Evolutionary conservation across 805 yeast species (phyloP).

Genomic region (Wilhelminamyces savonicus): DNA sequence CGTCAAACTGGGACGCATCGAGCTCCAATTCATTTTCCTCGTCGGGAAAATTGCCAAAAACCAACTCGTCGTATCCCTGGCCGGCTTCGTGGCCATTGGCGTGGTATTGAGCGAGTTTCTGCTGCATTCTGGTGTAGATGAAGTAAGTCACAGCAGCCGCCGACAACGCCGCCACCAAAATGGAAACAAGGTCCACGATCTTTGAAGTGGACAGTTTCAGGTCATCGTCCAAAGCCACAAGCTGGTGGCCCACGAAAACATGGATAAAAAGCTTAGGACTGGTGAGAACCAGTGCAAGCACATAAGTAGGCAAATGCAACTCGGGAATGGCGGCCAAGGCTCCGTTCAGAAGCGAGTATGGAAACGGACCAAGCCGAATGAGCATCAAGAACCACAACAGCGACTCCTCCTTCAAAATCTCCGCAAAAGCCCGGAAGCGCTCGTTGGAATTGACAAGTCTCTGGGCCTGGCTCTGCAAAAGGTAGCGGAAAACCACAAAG

Average conservation of each 20-base stretch:
- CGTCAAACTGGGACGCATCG: slow-evolving; percentile 31
- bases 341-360: slow-evolving; percentile 88
- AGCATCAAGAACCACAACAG: slow-evolving; percentile 58
- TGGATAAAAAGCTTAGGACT: slow-evolving; percentile 80
- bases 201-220: slow-evolving; percentile 44
- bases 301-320: slow-evolving; percentile 53
- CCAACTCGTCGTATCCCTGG: slow-evolving; percentile 22
- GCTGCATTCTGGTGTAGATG: slow-evolving; percentile 52
- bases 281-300: slow-evolving; percentile 65
- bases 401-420: slow-evolving; percentile 66
- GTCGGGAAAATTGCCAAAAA: slow-evolving; percentile 37
- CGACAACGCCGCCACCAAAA: slow-evolving; percentile 49
- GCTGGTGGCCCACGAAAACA: slow-evolving; percentile 69
- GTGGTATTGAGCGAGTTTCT: slow-evolving; percentile 22
- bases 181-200: slow-evolving; percentile 57
- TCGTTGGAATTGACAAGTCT: slow-evolving; percentile 54
- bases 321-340: slow-evolving; percentile 87
- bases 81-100: slow-evolving; percentile 3
- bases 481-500: slow-evolving; percentile 58
- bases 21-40: slow-evolving; percentile 29
- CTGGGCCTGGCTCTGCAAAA: slow-evolving; percentile 53
- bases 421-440: slow-evolving; percentile 66
- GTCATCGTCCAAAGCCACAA: slow-evolving; percentile 60
- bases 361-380: slow-evolving; percentile 84
- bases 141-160: slow-evolving; percentile 59